These are phyloP conservation scores for Colletotrichum lindemuthianum DNA, from an alignment of 2,329 filamentous ascomycete genomes.

Conservation along the genomic window DNA sequence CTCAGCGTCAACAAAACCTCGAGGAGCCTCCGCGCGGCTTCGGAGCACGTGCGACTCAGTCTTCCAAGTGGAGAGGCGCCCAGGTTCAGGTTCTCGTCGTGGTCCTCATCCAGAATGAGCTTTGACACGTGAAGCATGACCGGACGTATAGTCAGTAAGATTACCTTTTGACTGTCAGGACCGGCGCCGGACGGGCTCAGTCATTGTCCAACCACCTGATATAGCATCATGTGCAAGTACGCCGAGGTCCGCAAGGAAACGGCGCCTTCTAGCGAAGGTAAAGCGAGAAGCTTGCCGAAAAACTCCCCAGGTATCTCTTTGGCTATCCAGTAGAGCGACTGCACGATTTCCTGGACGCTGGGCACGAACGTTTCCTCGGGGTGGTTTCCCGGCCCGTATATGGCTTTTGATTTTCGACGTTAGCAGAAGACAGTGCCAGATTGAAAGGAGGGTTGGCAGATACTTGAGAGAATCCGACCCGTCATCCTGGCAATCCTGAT, in stretches of 20 bases:
- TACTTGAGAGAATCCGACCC: constrained; percentile 22
- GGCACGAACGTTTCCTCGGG: constrained; percentile 45
- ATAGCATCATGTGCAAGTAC: constrained; percentile 46
- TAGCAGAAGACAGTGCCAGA: constrained; percentile 32
- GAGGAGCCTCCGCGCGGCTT: constrained; percentile 26
- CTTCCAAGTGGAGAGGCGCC: constrained; percentile 9
- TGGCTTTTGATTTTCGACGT: constrained; percentile 37
- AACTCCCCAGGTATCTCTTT: constrained; percentile 37
- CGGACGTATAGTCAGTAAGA: constrained; percentile 32
- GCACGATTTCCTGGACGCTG: constrained; percentile 45
- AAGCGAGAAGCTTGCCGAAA: constrained; percentile 38
- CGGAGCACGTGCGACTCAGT: constrained; percentile 28
- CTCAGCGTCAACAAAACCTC: constrained; percentile 37
- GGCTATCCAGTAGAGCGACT: constrained; percentile 37
- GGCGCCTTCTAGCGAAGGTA: constrained; percentile 32
- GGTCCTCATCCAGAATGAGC: constrained; percentile 24
- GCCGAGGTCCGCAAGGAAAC: constrained; percentile 44
- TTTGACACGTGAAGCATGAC: constrained; percentile 32
- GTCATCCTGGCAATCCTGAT: constrained; percentile 31
- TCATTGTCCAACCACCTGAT: constrained; percentile 39
- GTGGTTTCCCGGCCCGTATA: constrained; percentile 44
- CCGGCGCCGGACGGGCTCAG: not conserved
- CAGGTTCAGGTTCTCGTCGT: not conserved
- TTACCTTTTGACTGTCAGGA: constrained; percentile 30
- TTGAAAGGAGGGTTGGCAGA: accelerated